Evolutionary conservation across 768 basidiomycete genomes (phyloP), one percentile per base, ranked within the genome.

Genomic region (Suillus placidus): DNA sequence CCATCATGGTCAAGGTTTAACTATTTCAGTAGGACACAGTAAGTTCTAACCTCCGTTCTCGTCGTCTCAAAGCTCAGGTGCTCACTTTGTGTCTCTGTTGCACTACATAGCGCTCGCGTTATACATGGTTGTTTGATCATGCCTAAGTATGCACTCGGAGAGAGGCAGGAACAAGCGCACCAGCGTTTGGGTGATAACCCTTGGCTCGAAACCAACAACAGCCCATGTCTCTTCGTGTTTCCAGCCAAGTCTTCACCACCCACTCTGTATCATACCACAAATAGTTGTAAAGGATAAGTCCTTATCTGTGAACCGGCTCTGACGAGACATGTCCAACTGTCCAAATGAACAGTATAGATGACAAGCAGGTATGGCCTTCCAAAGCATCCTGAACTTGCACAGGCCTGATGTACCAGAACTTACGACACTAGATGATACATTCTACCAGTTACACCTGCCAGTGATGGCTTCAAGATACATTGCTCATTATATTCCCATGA

Each of bases 401-500:
- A 23, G 56, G 23, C 14, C 32, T 14, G 14, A 57, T 8, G 14
- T 37, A 37, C 14, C 55, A 56, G 20, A n/a, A 57, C 35, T 35
- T 37, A 8, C 8, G 23, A 58, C 23, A 26, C 26, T 51, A 14
- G 14, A 7, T 16, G 9, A 30, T 54, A 20, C 18, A 54, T 54
- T 30, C 4, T 26, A 26, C 26, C 26, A 1, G 16, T 30, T 52
- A 26, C 49, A 52, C 51, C 26, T 52, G 14, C 7, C 30, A 52
- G 30, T 52, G 51, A 30, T 32, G 16, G 9, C 30, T 54, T 26
- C 8, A 16, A 30, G 23, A n/a, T 30, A 26, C 47, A 34, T 26
- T n/a, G 10, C n/a, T 18, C 45, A 75, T 6, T 38, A 68, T 10
- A 83, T 75, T 0, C 83, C 84, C 69, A 85, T 69, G 18, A 86